Conservation (phyloP, 2,329 filamentous ascomycete species). For the Teratosphaeriaceae sp. region DNA sequence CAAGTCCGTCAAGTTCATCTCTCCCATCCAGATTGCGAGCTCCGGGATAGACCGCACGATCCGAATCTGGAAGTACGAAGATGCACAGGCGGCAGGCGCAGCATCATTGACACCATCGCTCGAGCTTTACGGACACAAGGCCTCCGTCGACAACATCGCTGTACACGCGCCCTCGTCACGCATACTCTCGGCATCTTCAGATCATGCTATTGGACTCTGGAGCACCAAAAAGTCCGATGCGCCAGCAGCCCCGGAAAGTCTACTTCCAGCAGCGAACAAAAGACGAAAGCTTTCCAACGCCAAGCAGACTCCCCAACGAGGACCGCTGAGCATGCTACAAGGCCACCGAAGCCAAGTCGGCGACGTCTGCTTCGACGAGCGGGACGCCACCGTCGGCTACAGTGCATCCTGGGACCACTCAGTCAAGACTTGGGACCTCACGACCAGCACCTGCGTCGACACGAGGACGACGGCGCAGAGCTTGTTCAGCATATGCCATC, state of each 20-base stretch:
- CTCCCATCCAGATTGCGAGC: conserved; percentile 70
- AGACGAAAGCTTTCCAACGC: conserved; percentile 57
- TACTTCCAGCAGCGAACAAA: conserved; percentile 68
- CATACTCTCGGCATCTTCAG: conserved; percentile 78
- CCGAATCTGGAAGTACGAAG: conserved; percentile 81
- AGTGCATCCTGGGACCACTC: conserved; percentile 88
- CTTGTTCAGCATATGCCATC: conserved; percentile 68
- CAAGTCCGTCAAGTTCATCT: conserved; percentile 79
- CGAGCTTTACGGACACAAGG: conserved; percentile 77
- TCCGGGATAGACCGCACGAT: conserved; percentile 79
- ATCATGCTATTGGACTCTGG: conserved; percentile 85
- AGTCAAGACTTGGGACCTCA: conserved; percentile 82
- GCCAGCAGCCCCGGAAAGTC: conserved; percentile 62
- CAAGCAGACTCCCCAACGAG: conserved; percentile 60
- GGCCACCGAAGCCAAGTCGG: conserved; percentile 70
- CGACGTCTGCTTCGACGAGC: conserved; percentile 75
- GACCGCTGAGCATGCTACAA: conserved; percentile 66
- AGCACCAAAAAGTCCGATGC: conserved; percentile 69
- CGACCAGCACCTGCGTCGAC: conserved; percentile 71
- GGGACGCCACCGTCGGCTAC: conserved; percentile 83
- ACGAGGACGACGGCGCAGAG: conserved; percentile 78
- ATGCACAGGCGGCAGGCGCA: conserved; percentile 50
- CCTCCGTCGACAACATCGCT: conserved; percentile 65
- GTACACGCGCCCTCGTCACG: conserved; percentile 67
- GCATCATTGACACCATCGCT: conserved; percentile 61